A percentile compares a stretch with the other conserved stretches of the same genome.
These are phyloP conservation scores for Ceratobasidium sp. DNA, from an alignment of 1,284 basidiomycete species.

Conservation along the genomic window DNA sequence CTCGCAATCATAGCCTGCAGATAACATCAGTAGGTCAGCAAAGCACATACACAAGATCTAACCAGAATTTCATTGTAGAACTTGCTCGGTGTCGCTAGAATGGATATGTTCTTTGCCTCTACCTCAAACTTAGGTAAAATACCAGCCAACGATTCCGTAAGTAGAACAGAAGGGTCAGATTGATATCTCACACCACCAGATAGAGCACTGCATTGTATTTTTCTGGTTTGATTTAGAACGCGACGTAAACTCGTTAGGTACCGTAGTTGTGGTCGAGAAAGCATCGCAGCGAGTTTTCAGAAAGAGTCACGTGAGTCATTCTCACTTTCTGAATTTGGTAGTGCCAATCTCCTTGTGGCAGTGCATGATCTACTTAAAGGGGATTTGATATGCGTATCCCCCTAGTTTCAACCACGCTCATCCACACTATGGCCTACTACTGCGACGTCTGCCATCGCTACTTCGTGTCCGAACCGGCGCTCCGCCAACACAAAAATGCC, in stretches of 20 bases:
- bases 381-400: no score
- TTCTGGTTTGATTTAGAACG: not conserved
- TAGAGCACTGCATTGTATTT: not conserved
- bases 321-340: no score
- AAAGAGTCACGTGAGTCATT: no score
- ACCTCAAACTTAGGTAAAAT: conserved; percentile 48
- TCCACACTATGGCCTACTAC: conserved; percentile 56
- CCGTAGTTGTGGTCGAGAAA: conserved; percentile 15
- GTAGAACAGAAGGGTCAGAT: not conserved
- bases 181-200: not conserved
- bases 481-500: conserved; percentile 40
- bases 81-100: conserved; percentile 59
- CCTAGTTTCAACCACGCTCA: no score
- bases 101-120: conserved; percentile 52
- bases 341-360: no score
- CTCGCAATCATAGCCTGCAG: conserved; percentile 77
- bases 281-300: conserved; percentile 10
- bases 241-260: not conserved
- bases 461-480: conserved; percentile 54
- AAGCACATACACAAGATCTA: conserved; percentile 42
- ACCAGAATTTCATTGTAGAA: conserved; percentile 62
- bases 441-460: conserved; percentile 58
- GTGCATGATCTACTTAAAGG: no score
- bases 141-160: conserved; percentile 25
- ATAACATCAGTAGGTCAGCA: conserved; percentile 16